A percentile compares a stretch with the other conserved stretches of the same genome.
phyloP scores from a whole-genome alignment of 768 basidiomycete species.

The Lactarius psammicola region DNA sequence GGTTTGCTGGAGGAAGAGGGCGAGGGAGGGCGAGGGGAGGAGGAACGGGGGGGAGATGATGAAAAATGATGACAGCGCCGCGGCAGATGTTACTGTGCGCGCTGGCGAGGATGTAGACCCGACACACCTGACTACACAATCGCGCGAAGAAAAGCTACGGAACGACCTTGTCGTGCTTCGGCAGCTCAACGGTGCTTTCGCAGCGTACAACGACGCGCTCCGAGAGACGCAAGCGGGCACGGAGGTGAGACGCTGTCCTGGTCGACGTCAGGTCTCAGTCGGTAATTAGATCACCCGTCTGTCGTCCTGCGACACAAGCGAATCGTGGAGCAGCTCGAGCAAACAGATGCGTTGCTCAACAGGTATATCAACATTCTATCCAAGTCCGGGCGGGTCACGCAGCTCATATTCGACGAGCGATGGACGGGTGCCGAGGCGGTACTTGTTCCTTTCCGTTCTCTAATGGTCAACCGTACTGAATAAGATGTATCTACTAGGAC shows the following conservation, averaged over 20 bases:
- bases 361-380: constrained; percentile 70
- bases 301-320: constrained; percentile 38
- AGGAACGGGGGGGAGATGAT: constrained; percentile 18
- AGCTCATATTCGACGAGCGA: constrained; percentile 70
- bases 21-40: constrained; percentile 25
- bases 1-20: constrained; percentile 23
- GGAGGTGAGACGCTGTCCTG: constrained; percentile 48
- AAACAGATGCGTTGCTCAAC: constrained; percentile 72
- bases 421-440: constrained; percentile 77
- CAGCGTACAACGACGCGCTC: constrained; percentile 65
- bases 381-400: constrained; percentile 65
- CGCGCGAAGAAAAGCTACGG: constrained; percentile 70
- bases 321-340: constrained; percentile 60
- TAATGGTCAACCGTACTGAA: background rate
- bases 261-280: background rate
- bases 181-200: constrained; percentile 72
- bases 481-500: constrained; percentile 45
- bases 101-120: constrained; percentile 28
- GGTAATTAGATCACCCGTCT: background rate
- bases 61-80: constrained; percentile 22
- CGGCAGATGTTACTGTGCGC: constrained; percentile 32
- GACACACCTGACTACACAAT: constrained; percentile 34
- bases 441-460: constrained; percentile 30
- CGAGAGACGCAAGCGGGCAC: constrained; percentile 63
- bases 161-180: constrained; percentile 69